Conservation (phyloP, 1,284 basidiomycete genomes). For the Sanghuangporus baumii region DNA sequence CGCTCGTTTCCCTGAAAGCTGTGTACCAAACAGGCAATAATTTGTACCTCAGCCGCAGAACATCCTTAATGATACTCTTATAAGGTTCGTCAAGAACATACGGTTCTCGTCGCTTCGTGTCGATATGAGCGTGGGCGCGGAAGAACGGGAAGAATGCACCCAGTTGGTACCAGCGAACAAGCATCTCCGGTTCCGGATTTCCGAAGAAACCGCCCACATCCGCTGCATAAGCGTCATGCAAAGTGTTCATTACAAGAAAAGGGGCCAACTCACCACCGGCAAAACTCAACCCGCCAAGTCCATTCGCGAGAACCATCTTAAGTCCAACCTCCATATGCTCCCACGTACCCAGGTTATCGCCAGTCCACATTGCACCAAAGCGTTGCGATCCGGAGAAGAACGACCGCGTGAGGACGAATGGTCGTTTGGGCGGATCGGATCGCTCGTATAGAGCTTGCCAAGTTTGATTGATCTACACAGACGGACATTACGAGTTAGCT, state of each 20-base stretch:
- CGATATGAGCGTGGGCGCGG: slow-evolving; percentile 96
- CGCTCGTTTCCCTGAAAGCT: slow-evolving; percentile 83
- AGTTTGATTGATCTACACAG: slow-evolving; percentile 73
- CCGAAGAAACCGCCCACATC: slow-evolving; percentile 99
- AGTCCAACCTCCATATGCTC: slow-evolving; percentile 93
- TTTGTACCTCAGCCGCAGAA: slow-evolving; percentile 81
- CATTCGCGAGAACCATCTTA: slow-evolving; percentile 90
- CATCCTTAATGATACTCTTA: slow-evolving; percentile 74
- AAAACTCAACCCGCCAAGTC: slow-evolving; percentile 92
- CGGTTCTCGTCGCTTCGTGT: slow-evolving; percentile 96
- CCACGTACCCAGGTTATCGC: slow-evolving; percentile 97
- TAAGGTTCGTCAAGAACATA: slow-evolving; percentile 90
- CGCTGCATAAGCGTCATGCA: slow-evolving; percentile 40
- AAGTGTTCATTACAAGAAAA: not conserved
- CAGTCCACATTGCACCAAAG: slow-evolving; percentile 98
- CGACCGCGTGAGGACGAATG: slow-evolving; percentile 92
- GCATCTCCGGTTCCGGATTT: slow-evolving; percentile 90
- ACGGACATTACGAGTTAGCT: not conserved
- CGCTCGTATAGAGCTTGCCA: slow-evolving; percentile 78
- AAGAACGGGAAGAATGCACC: slow-evolving; percentile 97
- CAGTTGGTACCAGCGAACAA: slow-evolving; percentile 96
- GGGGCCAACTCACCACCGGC: slow-evolving; percentile 66
- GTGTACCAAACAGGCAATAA: slow-evolving; percentile 96
- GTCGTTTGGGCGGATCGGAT: slow-evolving; percentile 70
- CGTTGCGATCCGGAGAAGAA: slow-evolving; percentile 97